Base-by-base conservation (phyloP, 1,139 yeast genomes). In the Debaryomyces subglobosus region DNA sequence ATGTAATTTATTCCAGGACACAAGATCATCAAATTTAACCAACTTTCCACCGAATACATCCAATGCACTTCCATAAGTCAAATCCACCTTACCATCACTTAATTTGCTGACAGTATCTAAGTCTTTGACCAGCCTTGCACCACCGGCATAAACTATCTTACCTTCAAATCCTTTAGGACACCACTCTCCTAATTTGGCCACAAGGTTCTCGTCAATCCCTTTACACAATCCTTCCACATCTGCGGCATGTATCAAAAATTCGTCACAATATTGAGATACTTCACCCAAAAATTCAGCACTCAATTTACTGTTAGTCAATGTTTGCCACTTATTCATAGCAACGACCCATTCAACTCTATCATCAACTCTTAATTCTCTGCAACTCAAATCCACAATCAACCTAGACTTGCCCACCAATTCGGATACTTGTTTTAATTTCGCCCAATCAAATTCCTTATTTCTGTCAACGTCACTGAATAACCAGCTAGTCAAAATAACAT, bases 261-360 rank as follows among this genome's bases (percentile, higher is more conserved):
- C 99, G 53, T 82, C 80, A 60, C 98, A 89, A 65, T 86, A 89
- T 44, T 74, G 49, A 12, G 86, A 70, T 33, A 94, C 77, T 47
- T 67, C 53, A 4, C 58, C 64, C 48, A 94, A 77, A 27, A 89
- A 79, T 27, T 78, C 79, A 37, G 65, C 64, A 45, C 74, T 73
- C 47, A 94, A 72, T 47, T 70, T 79, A 44, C 84, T 78, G 42
- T 75, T 77, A 0, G 99, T 94, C 37, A 92, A 69, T 0, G 95
- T 89, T 67, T 92, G 97, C 99, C 99, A 94, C 65, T 92, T 88
- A 67, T 95, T 91, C 84, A 91, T 94, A 4, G 98, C 97, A 6
- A 95, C 98, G 21, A 85, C 81, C 99, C 99, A 94, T 7, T 32
- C 42, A 16, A 21, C 34, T n/a, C 5, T 20, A 9, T 33, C n/a